A percentile compares a stretch with the other conserved stretches of the same genome.
Evolutionary conservation across 2,329 filamentous ascomycete species (phyloP).

Genomic region (Phaeosphaeriaceae sp.): DNA sequence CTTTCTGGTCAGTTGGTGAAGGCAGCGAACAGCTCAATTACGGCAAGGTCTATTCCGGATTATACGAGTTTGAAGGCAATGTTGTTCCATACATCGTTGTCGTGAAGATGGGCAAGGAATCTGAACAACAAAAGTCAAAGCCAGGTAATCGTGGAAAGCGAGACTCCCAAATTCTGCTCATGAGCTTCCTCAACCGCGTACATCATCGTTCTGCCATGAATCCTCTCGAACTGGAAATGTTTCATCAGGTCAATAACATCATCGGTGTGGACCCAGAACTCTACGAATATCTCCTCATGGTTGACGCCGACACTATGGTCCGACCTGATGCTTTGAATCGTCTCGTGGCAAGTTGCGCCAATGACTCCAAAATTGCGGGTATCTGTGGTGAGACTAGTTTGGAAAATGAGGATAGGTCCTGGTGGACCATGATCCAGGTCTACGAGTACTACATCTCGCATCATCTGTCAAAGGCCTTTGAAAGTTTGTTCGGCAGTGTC

Average conservation of each 20-base stretch:
- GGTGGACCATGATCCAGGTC: conserved; percentile 99
- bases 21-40: conserved; percentile 96
- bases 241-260: conserved; percentile 99
- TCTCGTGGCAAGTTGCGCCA: conserved; percentile 88
- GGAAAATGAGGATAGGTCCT: conserved; percentile 92
- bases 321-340: conserved; percentile 90
- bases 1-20: conserved; percentile 90
- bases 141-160: conserved; percentile 98
- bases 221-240: conserved; percentile 95
- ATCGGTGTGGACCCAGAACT: conserved; percentile 97
- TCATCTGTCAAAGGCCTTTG: conserved; percentile 94
- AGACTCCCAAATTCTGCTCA: conserved; percentile 93
- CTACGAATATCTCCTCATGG: conserved; percentile 96
- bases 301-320: conserved; percentile 96
- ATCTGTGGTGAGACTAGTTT: conserved; percentile 97
- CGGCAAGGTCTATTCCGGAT: conserved; percentile 95
- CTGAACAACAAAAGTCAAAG: conserved; percentile 87
- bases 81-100: conserved; percentile 96
- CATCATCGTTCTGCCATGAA: conserved; percentile 95
- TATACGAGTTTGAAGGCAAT: conserved; percentile 97
- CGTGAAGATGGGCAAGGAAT: conserved; percentile 97
- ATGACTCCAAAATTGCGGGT: conserved; percentile 94
- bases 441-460: conserved; percentile 99
- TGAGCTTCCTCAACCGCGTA: conserved; percentile 98
- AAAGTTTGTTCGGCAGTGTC: conserved; percentile 95